These are phyloP conservation scores for Rhizomucor miehei DNA, from an alignment of 371 early-diverging fungal genomes.

Conservation along the genomic window DNA sequence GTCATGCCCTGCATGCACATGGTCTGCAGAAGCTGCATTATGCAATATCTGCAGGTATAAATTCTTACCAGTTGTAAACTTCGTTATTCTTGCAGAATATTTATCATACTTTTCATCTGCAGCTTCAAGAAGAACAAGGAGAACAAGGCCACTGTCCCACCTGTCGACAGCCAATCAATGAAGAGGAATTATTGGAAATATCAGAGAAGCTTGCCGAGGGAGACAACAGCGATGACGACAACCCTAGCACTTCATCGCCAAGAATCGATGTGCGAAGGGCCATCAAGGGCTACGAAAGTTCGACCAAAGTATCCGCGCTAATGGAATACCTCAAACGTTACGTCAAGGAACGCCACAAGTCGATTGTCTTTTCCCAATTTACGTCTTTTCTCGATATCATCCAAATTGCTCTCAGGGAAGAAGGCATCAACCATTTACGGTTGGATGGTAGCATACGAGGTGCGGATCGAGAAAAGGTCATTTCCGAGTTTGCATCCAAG, in stretches of 20 bases:
- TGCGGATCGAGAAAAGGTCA: slow-evolving; percentile 54
- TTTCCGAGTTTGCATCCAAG: slow-evolving; percentile 50
- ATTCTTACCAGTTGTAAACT: neutral
- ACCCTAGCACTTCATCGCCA: neutral
- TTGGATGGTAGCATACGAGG: slow-evolving; percentile 72
- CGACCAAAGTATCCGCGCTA: slow-evolving; percentile 66
- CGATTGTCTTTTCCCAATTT: slow-evolving; percentile 88
- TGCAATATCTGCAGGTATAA: slow-evolving; percentile 56
- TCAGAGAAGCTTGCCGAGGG: slow-evolving; percentile 8
- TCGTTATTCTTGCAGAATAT: neutral
- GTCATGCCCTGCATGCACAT: slow-evolving; percentile 68
- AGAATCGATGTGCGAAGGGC: slow-evolving; percentile 36
- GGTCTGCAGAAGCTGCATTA: slow-evolving; percentile 59
- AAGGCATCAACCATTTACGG: slow-evolving; percentile 55
- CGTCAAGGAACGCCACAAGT: slow-evolving; percentile 31
- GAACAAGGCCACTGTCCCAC: slow-evolving; percentile 60
- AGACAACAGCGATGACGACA: neutral
- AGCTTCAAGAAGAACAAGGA: slow-evolving; percentile 55
- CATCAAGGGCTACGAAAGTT: slow-evolving; percentile 50
- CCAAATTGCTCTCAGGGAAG: slow-evolving; percentile 49
- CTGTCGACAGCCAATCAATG: slow-evolving; percentile 52
- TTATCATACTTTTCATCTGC: too few relatives aligned
- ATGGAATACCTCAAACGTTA: slow-evolving; percentile 43
- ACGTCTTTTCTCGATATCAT: slow-evolving; percentile 72
- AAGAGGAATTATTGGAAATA: slow-evolving; percentile 52